A percentile compares a stretch with the other conserved stretches of the same genome.
Evolutionary conservation across 176 grass and related monocot species (phyloP).

Genomic region (Juncus inflexus): DNA sequence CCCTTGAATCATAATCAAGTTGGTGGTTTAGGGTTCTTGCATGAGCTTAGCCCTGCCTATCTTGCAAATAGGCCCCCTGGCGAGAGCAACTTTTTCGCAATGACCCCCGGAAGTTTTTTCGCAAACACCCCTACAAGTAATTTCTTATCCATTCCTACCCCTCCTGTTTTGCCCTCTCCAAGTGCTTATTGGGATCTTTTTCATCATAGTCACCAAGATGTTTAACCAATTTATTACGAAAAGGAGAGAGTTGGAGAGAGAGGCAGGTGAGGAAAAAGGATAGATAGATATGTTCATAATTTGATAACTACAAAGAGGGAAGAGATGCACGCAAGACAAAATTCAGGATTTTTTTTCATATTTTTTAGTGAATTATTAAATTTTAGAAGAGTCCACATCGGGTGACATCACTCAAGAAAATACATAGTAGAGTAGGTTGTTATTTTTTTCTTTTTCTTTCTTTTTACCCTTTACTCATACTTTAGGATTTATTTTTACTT

Average conservation of each 20-base stretch:
- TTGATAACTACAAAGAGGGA: conserved; percentile 2
- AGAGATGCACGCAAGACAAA: conserved; percentile 9
- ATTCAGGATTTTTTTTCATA: conserved; percentile 6
- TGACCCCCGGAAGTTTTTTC: conserved; percentile 9
- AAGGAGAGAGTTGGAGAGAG: not conserved
- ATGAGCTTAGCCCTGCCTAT: conserved; percentile 29
- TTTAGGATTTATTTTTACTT: not conserved
- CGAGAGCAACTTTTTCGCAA: conserved; percentile 15
- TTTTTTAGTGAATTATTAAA: conserved; percentile 7
- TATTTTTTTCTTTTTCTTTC: not conserved
- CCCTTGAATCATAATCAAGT: conserved; percentile 7
- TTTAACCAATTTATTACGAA: conserved; percentile 3
- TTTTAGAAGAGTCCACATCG: conserved; percentile 16
- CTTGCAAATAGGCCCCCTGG: not conserved
- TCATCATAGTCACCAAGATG: conserved; percentile 21
- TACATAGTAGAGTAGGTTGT: conserved; percentile 6
- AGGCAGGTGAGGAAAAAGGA: conserved; percentile 11
- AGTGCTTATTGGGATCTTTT: conserved; percentile 35
- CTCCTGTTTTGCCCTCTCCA: conserved; percentile 25
- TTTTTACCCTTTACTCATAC: too few species aligned
- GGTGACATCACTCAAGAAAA: conserved; percentile 18
- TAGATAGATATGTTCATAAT: not conserved
- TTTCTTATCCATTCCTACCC: conserved; percentile 21
- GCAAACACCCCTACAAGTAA: conserved; percentile 8
- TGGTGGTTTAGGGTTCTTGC: conserved; percentile 15